Conservation (phyloP, 805 yeast species). For the Ogataea pini region DNA sequence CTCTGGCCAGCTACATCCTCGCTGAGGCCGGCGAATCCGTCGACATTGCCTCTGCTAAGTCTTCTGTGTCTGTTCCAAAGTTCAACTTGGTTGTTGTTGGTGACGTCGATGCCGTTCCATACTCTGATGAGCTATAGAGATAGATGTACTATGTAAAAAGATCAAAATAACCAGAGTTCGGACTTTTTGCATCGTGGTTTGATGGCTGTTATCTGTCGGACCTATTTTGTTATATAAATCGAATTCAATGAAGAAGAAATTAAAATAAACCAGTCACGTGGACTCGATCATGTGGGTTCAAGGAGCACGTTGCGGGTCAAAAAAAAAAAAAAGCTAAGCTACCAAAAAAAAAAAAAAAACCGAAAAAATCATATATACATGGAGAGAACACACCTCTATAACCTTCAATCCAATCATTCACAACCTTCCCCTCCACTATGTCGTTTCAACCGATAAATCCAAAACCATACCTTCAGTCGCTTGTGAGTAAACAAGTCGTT, state of each 20-base stretch:
- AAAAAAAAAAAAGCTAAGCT: background rate
- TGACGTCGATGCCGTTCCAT: conserved; percentile 82
- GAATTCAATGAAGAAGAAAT: background rate
- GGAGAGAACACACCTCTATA: too few relatives aligned
- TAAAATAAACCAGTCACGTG: background rate
- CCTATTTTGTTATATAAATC: background rate
- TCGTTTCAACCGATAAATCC: conserved; percentile 75
- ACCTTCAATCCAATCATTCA: too few relatives aligned
- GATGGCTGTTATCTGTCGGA: background rate
- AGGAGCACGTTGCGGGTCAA: background rate
- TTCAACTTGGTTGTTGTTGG: conserved; percentile 90
- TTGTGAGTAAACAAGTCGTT: conserved; percentile 67
- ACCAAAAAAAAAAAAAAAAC: background rate
- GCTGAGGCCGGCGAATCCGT: conserved; percentile 44
- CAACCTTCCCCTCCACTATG: conserved; percentile 29
- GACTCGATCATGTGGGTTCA: too few relatives aligned
- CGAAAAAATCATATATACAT: too few relatives aligned
- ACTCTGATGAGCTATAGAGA: conserved; percentile 78
- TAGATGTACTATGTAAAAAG: conserved; percentile 18
- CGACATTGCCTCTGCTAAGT: conserved; percentile 38
- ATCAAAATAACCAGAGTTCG: conserved; percentile 8
- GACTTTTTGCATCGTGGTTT: background rate
- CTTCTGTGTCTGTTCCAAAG: conserved; percentile 45
- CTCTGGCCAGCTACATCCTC: conserved; percentile 47
- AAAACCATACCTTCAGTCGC: conserved; percentile 80